These are phyloP conservation scores for Uromyces viciae-fabae DNA, from an alignment of 1,284 basidiomycete genomes.

Conservation along the genomic window DNA sequence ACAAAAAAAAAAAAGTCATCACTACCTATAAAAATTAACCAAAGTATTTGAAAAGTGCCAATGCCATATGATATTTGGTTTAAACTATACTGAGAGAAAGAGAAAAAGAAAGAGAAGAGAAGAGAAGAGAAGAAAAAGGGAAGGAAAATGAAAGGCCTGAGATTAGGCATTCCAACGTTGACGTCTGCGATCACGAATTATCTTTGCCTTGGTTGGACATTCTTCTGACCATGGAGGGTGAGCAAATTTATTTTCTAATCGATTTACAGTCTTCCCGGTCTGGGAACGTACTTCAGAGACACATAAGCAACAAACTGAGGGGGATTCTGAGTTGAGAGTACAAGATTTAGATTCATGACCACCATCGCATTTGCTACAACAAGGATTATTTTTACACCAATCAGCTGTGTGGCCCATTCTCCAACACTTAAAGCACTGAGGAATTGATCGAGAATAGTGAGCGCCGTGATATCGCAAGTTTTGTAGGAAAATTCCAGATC, in stretches of 20 bases:
- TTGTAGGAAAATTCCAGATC: not conserved
- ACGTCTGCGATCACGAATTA: no score
- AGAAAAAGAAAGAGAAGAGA: not conserved
- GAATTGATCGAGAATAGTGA: not conserved
- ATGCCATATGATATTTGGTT: no score
- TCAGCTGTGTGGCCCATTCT: not conserved
- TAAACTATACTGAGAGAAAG: not conserved
- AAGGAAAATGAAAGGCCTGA: not conserved
- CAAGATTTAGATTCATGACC: not conserved
- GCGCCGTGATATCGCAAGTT: not conserved
- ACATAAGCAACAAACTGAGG: not conserved
- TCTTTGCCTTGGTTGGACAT: no score
- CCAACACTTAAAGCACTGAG: conserved; percentile 4
- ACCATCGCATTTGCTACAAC: not conserved
- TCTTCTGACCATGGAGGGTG: not conserved
- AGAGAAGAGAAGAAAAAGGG: not conserved
- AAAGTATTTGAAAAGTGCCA: no score
- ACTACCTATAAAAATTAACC: no score
- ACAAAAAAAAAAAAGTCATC: not conserved
- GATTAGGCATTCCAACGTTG: no score
- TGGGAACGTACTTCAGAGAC: not conserved
- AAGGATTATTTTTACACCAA: not conserved
- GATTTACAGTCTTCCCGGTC: not conserved
- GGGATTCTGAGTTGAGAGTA: not conserved
- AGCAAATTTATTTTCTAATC: not conserved